phyloP scores from a whole-genome alignment of 805 yeast species.

The Torulaspora gathmanii region DNA sequence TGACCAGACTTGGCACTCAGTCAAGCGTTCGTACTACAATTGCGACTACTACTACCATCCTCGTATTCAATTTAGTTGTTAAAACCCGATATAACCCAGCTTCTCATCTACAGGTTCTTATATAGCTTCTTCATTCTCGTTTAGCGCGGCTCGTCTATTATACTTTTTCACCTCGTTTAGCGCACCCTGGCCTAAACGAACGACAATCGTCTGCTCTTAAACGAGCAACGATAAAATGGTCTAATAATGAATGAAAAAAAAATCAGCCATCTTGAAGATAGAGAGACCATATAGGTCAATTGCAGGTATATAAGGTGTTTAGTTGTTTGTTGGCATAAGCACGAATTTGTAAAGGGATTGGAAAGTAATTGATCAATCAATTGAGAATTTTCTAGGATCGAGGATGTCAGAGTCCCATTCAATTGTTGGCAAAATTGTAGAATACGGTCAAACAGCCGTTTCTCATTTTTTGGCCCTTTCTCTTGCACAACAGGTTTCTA shows the following conservation, averaged over 20 bases:
- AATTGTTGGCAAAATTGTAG: constrained; percentile 20
- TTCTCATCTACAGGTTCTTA: too few relatives aligned
- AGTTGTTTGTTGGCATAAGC: neutral
- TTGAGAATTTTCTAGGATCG: neutral
- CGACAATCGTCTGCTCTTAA: neutral
- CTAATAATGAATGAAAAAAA: neutral
- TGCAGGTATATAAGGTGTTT: neutral
- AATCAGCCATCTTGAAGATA: neutral
- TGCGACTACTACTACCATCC: constrained; percentile 36
- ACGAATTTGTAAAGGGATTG: neutral
- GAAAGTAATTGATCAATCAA: neutral
- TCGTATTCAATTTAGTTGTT: constrained; percentile 18
- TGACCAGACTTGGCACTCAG: constrained; percentile 34
- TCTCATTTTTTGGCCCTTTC: constrained; percentile 34
- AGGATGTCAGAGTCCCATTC: constrained; percentile 16
- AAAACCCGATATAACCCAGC: neutral
- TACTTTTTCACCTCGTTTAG: too few relatives aligned
- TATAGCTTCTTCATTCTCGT: too few relatives aligned
- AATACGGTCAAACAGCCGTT: constrained; percentile 17
- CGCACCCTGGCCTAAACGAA: too few relatives aligned
- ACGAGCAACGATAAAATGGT: neutral
- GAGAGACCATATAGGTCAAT: neutral
- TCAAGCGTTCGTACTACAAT: constrained; percentile 35
- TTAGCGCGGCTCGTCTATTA: too few relatives aligned
- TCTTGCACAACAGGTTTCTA: constrained; percentile 36